phyloP scores from a whole-genome alignment of 73 alveolate species.

The Breviolum minutum region DNA sequence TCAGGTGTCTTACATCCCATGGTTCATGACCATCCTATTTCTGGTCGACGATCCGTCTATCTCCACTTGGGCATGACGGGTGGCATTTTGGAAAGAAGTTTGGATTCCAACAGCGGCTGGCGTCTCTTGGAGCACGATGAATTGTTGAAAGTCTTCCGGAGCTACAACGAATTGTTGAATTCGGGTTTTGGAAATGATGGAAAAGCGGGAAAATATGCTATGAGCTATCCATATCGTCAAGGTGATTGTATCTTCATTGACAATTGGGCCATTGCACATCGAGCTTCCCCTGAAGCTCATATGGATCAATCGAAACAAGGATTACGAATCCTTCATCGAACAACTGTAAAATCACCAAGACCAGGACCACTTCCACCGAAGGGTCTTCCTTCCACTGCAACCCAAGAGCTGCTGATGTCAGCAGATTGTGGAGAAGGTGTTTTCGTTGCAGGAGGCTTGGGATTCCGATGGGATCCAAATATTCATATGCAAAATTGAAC shows the following conservation, averaged over 20 bases:
- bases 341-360: constrained; percentile 49
- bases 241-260: constrained; percentile 89
- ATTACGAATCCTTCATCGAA: constrained; percentile 40
- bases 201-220: not conserved
- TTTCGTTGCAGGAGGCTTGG: constrained; percentile 76
- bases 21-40: constrained; percentile 88
- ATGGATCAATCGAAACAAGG: constrained; percentile 49
- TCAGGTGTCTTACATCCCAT: constrained; percentile 80
- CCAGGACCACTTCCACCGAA: constrained; percentile 15
- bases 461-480: constrained; percentile 82
- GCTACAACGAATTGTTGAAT: constrained; percentile 43
- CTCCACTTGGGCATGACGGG: constrained; percentile 90
- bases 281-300: constrained; percentile 77
- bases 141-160: constrained; percentile 30
- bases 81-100: constrained; percentile 42
- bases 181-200: not conserved
- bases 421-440: constrained; percentile 38
- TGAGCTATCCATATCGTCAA: constrained; percentile 38
- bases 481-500: constrained; percentile 72
- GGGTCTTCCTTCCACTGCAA: constrained; percentile 31
- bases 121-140: constrained; percentile 32
- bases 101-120: not conserved
- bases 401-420: constrained; percentile 37
- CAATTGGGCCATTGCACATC: constrained; percentile 89
- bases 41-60: constrained; percentile 67